A percentile compares a stretch with the other conserved stretches of the same genome.
Evolutionary conservation across 495 filamentous ascomycete species (phyloP).

Genomic region (Acidiella bohemica): DNA sequence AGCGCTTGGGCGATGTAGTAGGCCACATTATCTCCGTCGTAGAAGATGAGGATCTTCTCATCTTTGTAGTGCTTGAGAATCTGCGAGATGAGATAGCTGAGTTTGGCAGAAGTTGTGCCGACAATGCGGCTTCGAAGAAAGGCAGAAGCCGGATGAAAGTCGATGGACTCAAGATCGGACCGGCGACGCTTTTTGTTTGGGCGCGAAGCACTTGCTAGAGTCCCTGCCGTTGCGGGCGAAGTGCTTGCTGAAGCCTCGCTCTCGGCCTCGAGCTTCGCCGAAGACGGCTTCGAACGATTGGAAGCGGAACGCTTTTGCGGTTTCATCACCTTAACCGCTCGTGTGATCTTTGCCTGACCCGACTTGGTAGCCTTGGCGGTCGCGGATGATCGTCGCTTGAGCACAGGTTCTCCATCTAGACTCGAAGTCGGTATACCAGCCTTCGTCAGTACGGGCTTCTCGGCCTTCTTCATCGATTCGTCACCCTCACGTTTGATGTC

Average conservation of each 20-base stretch:
- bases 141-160: slow-evolving; percentile 31
- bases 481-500: slow-evolving; percentile 1
- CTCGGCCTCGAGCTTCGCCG: background rate
- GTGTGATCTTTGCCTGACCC: too few relatives aligned
- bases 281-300: too few relatives aligned
- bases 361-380: slow-evolving; percentile 6
- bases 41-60: slow-evolving; percentile 89
- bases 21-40: slow-evolving; percentile 74
- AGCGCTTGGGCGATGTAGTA: slow-evolving; percentile 58
- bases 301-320: background rate
- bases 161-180: slow-evolving; percentile 2
- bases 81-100: slow-evolving; percentile 69
- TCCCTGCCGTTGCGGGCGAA: background rate
- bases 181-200: slow-evolving; percentile 1
- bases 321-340: slow-evolving; percentile 7
- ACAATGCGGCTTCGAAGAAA: slow-evolving; percentile 51
- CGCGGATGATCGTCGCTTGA: slow-evolving; percentile 7
- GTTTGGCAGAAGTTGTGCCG: slow-evolving; percentile 73
- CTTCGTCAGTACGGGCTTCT: slow-evolving; percentile 21
- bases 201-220: background rate
- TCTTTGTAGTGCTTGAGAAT: slow-evolving; percentile 49
- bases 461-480: slow-evolving; percentile 4
- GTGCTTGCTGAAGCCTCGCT: background rate
- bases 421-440: slow-evolving; percentile 26
- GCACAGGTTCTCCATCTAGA: slow-evolving; percentile 18